A percentile compares a stretch with the other conserved stretches of the same genome.
Conservation (phyloP, 495 filamentous ascomycete species). For the Penicillium egyptiacum region DNA sequence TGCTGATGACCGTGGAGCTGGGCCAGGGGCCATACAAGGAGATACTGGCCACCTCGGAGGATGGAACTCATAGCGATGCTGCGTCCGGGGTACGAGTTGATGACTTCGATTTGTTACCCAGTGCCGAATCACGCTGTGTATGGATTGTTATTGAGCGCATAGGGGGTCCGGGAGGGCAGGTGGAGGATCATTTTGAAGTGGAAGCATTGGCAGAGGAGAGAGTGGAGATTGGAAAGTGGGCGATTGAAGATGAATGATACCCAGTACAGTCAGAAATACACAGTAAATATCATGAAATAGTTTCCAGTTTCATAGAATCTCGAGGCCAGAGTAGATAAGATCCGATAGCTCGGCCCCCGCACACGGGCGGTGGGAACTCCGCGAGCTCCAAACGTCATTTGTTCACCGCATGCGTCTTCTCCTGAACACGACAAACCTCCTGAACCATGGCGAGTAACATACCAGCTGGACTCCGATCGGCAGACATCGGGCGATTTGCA, state of each 20-base stretch:
- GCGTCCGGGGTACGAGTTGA: conserved; percentile 65
- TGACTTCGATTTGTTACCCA: conserved; percentile 69
- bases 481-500: conserved; percentile 78
- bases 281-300: neutral
- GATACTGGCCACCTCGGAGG: conserved; percentile 58
- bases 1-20: conserved; percentile 64
- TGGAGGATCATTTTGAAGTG: conserved; percentile 59
- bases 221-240: conserved; percentile 61
- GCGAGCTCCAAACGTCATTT: conserved; percentile 32
- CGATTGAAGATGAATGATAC: conserved; percentile 39
- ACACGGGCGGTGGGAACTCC: conserved; percentile 30
- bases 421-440: conserved; percentile 4
- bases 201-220: conserved; percentile 67
- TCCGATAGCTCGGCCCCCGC: conserved; percentile 17
- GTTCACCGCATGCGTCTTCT: conserved; percentile 1
- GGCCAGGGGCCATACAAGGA: conserved; percentile 67
- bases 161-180: conserved; percentile 51
- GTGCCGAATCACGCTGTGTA: conserved; percentile 51
- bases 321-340: conserved; percentile 9
- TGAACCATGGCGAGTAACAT: conserved; percentile 66
- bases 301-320: conserved; percentile 3
- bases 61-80: conserved; percentile 68
- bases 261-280: neutral
- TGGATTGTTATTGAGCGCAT: conserved; percentile 81
- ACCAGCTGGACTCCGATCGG: conserved; percentile 70